Evolutionary conservation across 129 eudicot genomes (phyloP).

Genomic region (Mikania micrantha): DNA sequence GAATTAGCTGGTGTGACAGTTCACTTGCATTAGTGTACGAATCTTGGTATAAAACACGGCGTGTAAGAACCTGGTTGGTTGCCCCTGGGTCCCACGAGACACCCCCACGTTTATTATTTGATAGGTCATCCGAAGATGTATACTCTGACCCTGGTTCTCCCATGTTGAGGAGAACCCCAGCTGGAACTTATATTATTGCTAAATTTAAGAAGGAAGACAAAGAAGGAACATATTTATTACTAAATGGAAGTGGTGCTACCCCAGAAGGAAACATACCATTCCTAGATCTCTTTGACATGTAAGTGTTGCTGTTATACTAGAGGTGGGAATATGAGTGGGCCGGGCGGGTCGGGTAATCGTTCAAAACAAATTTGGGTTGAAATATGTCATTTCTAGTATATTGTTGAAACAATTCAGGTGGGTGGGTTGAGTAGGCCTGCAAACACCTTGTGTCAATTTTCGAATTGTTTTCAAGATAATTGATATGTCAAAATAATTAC

Average conservation of each 20-base stretch:
- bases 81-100: slow-evolving; percentile 58
- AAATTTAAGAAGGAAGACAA: slow-evolving; percentile 67
- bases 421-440: background rate
- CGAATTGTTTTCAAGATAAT: background rate
- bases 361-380: background rate
- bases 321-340: background rate
- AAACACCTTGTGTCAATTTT: background rate
- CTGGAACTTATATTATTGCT: slow-evolving; percentile 82
- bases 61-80: slow-evolving; percentile 71
- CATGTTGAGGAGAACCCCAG: slow-evolving; percentile 73
- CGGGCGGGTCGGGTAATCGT: background rate
- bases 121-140: slow-evolving; percentile 95
- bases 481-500: background rate
- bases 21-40: slow-evolving; percentile 90
- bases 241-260: slow-evolving; percentile 94
- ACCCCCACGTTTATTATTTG: slow-evolving; percentile 72
- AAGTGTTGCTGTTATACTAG: slow-evolving; percentile 25
- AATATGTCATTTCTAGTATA: background rate
- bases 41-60: slow-evolving; percentile 92
- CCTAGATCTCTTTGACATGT: slow-evolving; percentile 88
- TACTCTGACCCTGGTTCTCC: slow-evolving; percentile 99
- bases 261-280: slow-evolving; percentile 93
- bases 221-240: slow-evolving; percentile 47
- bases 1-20: slow-evolving; percentile 93
- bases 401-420: background rate